Evolutionary conservation across 1,139 yeast genomes (phyloP), one percentile per base, ranked within the genome.

Genomic region (Saccharomycopsis phalli): DNA sequence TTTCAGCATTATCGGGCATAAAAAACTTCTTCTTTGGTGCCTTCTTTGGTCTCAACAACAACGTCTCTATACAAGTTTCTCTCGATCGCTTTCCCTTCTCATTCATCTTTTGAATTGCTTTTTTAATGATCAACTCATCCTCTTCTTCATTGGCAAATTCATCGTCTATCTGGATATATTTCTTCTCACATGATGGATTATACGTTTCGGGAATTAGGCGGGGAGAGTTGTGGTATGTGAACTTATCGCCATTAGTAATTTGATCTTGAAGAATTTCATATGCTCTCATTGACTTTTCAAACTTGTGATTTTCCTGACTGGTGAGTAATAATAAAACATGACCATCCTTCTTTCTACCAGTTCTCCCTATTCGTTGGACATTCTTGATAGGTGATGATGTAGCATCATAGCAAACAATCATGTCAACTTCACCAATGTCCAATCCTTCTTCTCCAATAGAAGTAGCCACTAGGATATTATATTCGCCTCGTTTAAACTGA

Each of bases 371-470:
- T 51, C 99, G 67, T 57, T 93, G 99, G 35, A 93, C 71, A 52
- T 83, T 87, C 46, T 94, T 84, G 44, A 93, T 91, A 0, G 98
- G 97, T 36, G 95, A 84, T 26, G 87, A 71, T 0, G 96, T 87
- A 1, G 95, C 84, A 53, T 93, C 98, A 58, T 79, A 91, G 54
- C 96, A 87, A 4, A 91, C 70, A 50, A 93, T 91, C 51, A 91
- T 58, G 57, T 93, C 98, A 39, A 93, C 98, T 55, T 93, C 97
- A 25, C 98, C 97, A 50, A 93, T 93, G 65, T 93, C 98, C 47
- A 93, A 68, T 39, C 99, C 99, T 66, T 93, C 99, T 58, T 93
- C 99, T 34, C 97, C 99, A 55, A 93, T 91, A 0, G 96, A 87
- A 0, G 99, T 93, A 4, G 97, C 96, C 2, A 93, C 94, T 22